Base-by-base conservation (phyloP, 2,329 filamentous ascomycete species). In the Diaporthe aspalathi region DNA sequence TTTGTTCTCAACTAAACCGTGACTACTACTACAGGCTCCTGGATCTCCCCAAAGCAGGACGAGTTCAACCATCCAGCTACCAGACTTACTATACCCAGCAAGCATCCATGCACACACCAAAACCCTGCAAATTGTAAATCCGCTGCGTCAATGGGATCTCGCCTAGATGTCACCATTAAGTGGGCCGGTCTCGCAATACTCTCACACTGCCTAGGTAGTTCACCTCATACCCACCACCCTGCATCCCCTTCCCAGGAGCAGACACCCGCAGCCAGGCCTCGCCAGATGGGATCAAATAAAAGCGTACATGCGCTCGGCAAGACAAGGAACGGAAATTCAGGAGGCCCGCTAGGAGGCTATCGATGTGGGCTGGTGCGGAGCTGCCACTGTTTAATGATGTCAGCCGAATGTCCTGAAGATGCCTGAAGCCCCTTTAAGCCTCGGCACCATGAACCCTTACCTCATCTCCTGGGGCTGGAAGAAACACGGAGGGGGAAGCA, bases 151-250 rank as follows among this genome's bases (percentile, higher is more conserved):
- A 65, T 65, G 14, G 5, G 60, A 32, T 38, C 60, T 2, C n/a
- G 17, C n/a, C 3, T 16, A 65, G 60, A 65, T 65, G 45, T 65
- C 60, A 65, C 45, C 60, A 65, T 65, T 65, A 38, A 50, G 60
- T 50, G 60, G 60, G 45, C 29, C 60, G 32, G 29, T 65, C 29
- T 50, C 60, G 45, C 29, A 29, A 65, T 50, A 20, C 20, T 24
- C 57, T 29, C 17, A 11, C 5, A 22, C 16, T n/a, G n/a, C n/a
- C n/a, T n/a, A n/a, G n/a, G n/a, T n/a, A n/a, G n/a, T n/a, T n/a
- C 11, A 62, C 56, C 56, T 16, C 40, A 24, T 63, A 63, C 27
- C 60, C 43, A n/a, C 38, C 14, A 20, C n/a, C 38, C 38, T 27
- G 22, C 45, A 9, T 1, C 8, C 14, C 38, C 24, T 11, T 27